Conservation (phyloP, 257 asterid species). For the Plantago elongata region DNA sequence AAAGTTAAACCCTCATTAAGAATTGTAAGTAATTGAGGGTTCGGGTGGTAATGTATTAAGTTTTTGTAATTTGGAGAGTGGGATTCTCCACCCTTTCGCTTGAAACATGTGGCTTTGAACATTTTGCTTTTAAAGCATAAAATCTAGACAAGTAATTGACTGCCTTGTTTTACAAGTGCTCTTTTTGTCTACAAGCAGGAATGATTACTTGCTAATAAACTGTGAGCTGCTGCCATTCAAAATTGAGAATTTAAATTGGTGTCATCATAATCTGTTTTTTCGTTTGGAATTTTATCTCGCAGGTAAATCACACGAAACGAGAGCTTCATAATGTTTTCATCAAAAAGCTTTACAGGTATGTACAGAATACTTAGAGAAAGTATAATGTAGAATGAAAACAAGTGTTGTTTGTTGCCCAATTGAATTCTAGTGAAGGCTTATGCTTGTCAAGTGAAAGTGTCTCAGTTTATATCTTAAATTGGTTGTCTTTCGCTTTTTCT, state of each 20-base stretch:
- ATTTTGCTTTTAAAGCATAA: too few relatives aligned
- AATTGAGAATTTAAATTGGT: background rate
- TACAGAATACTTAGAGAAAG: background rate
- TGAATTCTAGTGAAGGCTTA: constrained; percentile 6
- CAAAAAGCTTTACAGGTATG: constrained; percentile 70
- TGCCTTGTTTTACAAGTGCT: too few relatives aligned
- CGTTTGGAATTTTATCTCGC: constrained; percentile 18
- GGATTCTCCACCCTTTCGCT: too few relatives aligned
- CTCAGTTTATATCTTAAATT: background rate
- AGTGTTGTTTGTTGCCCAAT: background rate
- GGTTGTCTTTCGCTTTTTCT: background rate
- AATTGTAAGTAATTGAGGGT: too few relatives aligned
- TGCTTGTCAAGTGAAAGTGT: background rate
- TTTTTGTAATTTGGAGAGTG: too few relatives aligned
- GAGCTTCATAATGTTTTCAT: constrained; percentile 85
- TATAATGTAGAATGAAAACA: constrained; percentile 11
- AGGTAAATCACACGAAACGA: constrained; percentile 91
- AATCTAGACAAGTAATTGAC: too few relatives aligned
- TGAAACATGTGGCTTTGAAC: too few relatives aligned
- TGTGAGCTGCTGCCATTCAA: background rate
- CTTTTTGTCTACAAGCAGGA: background rate
- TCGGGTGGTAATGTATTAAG: too few relatives aligned
- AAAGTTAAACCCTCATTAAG: too few relatives aligned
- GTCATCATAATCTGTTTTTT: background rate
- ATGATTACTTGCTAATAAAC: constrained; percentile 8